Evolutionary conservation across 257 asterid species (phyloP).

Genomic region (Lantana camara): DNA sequence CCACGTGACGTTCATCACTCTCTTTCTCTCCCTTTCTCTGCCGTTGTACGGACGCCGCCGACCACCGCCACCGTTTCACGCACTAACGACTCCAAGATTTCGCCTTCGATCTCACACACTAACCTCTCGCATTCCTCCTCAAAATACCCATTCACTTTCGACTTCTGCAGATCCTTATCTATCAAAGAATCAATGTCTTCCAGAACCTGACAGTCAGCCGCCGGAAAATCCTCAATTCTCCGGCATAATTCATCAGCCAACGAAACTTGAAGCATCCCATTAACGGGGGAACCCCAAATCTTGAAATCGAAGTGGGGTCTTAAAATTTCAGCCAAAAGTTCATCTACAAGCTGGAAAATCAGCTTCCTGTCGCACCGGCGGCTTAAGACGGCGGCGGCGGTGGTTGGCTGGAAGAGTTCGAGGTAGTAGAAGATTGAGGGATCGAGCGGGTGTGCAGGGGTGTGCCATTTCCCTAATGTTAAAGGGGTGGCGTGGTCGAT

Average conservation of each 20-base stretch:
- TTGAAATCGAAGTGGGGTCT: constrained; percentile 36
- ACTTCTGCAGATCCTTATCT: constrained; percentile 40
- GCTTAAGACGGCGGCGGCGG: constrained; percentile 31
- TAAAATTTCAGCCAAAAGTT: constrained; percentile 51
- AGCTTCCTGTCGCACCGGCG: constrained; percentile 64
- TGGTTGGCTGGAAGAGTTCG: constrained; percentile 60
- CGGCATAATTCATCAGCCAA: constrained; percentile 46
- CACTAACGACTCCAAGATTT: constrained; percentile 57
- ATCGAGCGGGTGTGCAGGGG: constrained; percentile 68
- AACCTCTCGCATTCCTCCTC: constrained; percentile 55
- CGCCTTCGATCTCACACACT: constrained; percentile 62
- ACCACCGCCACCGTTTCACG: constrained; percentile 51
- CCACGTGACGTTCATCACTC: constrained; percentile 56
- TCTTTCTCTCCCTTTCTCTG: constrained; percentile 22
- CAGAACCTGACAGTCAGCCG: constrained; percentile 58
- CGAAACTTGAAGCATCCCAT: background rate
- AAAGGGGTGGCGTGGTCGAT: constrained; percentile 34
- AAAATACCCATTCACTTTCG: background rate
- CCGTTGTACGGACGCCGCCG: constrained; percentile 35
- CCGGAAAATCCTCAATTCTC: constrained; percentile 48
- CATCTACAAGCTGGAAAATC: constrained; percentile 70
- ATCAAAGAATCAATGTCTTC: constrained; percentile 74
- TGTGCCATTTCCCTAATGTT: constrained; percentile 55
- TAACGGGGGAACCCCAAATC: constrained; percentile 18
- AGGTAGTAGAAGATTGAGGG: constrained; percentile 78